phyloP scores from a whole-genome alignment of 768 basidiomycete genomes.

The Boletus rufocinnamomeus region DNA sequence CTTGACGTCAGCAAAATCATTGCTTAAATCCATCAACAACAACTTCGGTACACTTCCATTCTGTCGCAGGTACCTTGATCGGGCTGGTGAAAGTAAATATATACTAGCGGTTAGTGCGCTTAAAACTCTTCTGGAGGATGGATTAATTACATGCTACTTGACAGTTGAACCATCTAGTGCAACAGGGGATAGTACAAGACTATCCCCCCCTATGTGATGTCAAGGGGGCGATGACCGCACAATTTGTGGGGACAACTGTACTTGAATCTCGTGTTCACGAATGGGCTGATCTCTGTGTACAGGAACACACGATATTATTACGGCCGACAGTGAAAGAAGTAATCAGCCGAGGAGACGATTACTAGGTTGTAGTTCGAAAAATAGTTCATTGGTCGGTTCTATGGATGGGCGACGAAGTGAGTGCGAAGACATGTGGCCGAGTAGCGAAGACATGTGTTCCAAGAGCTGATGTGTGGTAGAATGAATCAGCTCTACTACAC shows the following conservation, averaged over 20 bases:
- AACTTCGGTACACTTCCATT: slow-evolving; percentile 96
- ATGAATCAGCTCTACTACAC: background rate
- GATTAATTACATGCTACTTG: background rate
- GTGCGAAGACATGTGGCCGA: background rate
- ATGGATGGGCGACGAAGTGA: slow-evolving; percentile 6
- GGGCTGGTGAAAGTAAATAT: slow-evolving; percentile 90
- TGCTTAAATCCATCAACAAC: slow-evolving; percentile 85
- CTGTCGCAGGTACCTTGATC: slow-evolving; percentile 93
- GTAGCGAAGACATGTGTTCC: background rate
- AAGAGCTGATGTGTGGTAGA: slow-evolving; percentile 7
- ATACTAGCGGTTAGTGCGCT: slow-evolving; percentile 70
- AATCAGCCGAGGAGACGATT: slow-evolving; percentile 83
- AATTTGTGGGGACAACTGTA: slow-evolving; percentile 59
- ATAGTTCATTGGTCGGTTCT: background rate
- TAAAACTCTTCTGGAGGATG: slow-evolving; percentile 1
- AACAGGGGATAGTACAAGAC: slow-evolving; percentile 83
- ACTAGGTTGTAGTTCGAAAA: slow-evolving; percentile 41
- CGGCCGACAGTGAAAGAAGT: slow-evolving; percentile 86
- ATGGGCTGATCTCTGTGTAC: slow-evolving; percentile 16
- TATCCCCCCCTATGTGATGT: slow-evolving; percentile 93
- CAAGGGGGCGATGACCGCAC: slow-evolving; percentile 88
- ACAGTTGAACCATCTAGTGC: slow-evolving; percentile 87
- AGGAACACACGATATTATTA: slow-evolving; percentile 86
- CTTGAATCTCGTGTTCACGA: slow-evolving; percentile 1
- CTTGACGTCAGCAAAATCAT: slow-evolving; percentile 78